phyloP scores from a whole-genome alignment of 2,329 filamentous ascomycete genomes.

The Xylaria digitata region DNA sequence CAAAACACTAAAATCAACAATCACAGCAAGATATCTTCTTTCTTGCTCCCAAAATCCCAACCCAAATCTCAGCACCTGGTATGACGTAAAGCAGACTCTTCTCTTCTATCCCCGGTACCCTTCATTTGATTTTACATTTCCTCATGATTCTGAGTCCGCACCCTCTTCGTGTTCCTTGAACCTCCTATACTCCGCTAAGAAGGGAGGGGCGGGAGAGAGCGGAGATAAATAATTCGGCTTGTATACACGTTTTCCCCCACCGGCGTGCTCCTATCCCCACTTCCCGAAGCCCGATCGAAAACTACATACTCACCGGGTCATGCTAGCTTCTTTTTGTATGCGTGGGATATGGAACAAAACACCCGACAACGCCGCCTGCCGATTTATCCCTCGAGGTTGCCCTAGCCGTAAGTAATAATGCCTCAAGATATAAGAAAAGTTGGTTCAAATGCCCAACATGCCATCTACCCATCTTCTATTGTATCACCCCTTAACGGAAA shows the following conservation, averaged over 20 bases:
- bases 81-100: neutral
- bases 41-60: neutral
- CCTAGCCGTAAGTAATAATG: conserved; percentile 1
- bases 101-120: neutral
- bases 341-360: conserved; percentile 3
- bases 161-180: neutral
- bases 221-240: neutral
- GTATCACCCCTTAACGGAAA: neutral
- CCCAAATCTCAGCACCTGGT: neutral
- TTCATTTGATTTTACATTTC: conserved; percentile 1
- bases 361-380: conserved; percentile 8
- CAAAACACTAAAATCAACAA: neutral
- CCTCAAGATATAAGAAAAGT: neutral
- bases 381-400: conserved; percentile 9
- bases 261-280: neutral
- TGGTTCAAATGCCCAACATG: conserved; percentile 9
- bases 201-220: no score
- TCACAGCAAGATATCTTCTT: neutral
- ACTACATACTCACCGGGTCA: neutral
- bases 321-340: neutral
- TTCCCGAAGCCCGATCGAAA: neutral
- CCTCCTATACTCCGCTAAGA: neutral
- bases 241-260: neutral
- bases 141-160: neutral
- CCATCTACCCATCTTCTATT: conserved; percentile 8